Evolutionary conservation across 2,329 filamentous ascomycete genomes (phyloP).

Genomic region (Calonectria pauciramosa): DNA sequence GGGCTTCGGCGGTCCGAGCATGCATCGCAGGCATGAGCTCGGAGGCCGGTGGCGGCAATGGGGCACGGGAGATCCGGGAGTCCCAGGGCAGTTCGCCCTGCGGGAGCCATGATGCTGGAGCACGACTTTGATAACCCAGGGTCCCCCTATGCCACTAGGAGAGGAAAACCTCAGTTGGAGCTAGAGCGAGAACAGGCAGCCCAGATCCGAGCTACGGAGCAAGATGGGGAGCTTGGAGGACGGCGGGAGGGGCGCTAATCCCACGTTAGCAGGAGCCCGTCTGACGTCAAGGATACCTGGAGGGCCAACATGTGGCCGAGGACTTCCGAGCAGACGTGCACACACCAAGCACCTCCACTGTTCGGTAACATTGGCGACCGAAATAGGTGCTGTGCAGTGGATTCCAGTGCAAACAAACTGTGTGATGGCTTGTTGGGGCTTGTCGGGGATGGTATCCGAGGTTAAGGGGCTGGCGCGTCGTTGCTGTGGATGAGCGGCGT

Average conservation of each 20-base stretch:
- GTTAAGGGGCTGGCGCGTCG: conserved; percentile 13
- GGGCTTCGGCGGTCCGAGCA: conserved; percentile 44
- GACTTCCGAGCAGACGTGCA: conserved; percentile 35
- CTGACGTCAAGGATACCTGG: conserved; percentile 44
- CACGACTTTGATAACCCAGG: conserved; percentile 10
- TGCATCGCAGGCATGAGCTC: conserved; percentile 29
- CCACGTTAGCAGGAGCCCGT: conserved; percentile 35
- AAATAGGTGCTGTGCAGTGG: conserved; percentile 22
- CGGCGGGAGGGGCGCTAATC: conserved; percentile 24
- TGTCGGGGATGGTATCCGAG: conserved; percentile 11
- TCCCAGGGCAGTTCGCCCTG: conserved; percentile 22
- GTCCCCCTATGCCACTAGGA: background rate
- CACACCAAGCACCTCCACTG: conserved; percentile 21
- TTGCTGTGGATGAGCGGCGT: conserved; percentile 12
- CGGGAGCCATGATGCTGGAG: conserved; percentile 9
- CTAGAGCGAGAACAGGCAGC: conserved; percentile 33
- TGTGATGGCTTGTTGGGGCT: conserved; percentile 6
- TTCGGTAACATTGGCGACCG: conserved; percentile 16
- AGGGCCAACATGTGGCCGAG: conserved; percentile 38
- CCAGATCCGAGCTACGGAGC: conserved; percentile 27
- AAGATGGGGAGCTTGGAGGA: conserved; percentile 20
- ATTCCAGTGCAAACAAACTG: conserved; percentile 13
- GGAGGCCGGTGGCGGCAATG: conserved; percentile 42
- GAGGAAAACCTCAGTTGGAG: conserved; percentile 19
- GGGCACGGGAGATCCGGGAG: conserved; percentile 35